Evolutionary conservation across 257 asterid species (phyloP), one percentile per base, ranked within the genome.

Genomic region (Petrea volubilis): DNA sequence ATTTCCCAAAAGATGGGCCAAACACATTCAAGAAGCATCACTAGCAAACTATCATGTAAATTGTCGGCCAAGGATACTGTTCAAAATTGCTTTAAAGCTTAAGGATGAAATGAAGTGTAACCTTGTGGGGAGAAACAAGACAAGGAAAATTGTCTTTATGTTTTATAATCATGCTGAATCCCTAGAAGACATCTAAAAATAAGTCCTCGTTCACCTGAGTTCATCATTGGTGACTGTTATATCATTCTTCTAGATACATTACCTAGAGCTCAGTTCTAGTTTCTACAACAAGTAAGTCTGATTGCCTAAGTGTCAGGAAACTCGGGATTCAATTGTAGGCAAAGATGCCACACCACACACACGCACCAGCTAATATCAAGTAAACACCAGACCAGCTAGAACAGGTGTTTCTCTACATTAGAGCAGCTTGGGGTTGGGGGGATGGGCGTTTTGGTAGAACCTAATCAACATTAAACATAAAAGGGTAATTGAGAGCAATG

Each of bases 21-120:
- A 56, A 41, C 52, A 21, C 56, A 63, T 14, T 62, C 21, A 59
- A 47, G 70, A 56, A 61, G 53, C 70, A 72, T 33, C 60, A 12
- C 47, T 24, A 40, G 21, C 25, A 61, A 59, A 7, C 59, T 52
- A 41, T 14, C 31, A 24, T 40, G 7, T 49, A 60, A 49, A 51
- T 24, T 56, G 67, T 23, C 62, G 28, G 17, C 6, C 14, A 21
- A 23, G 49, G 13, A 24, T 25, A 28, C 27, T 17, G 52, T 49
- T 17, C 9, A 7, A 4, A 57, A 40, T 10, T 33, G 60, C 53
- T 55, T 43, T 36, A 60, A 18, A 8, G 44, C 18, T 34, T 33
- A 53, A 25, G 17, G 57, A 24, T 58, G 23, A 18, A 21, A 53
- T 23, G 12, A 23, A 55, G 23, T 27, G 33, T 36, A 28, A 11